Base-by-base conservation (phyloP, 768 basidiomycete genomes). In the Filobasidium floriforme region DNA sequence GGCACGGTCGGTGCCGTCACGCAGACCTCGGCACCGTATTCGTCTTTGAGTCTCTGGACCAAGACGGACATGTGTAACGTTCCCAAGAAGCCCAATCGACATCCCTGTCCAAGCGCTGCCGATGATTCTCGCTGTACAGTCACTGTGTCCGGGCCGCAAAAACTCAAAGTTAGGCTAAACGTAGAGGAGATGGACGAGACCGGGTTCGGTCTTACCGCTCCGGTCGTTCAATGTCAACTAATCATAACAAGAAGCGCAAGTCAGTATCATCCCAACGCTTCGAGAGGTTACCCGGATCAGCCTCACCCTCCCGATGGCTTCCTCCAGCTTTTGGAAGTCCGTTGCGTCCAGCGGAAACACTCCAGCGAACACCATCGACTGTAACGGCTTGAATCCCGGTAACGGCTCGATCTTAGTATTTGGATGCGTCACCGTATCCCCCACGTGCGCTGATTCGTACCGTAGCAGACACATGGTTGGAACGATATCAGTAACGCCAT, bases 331-430 rank as follows among this genome's bases (percentile, higher is more conserved):
- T 14, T 85, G 82, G 73, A 97, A 98, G 74, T 97, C 92, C 63
- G 82, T 88, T 61, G 86, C 88, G 66, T 98, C 91, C 37, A 96
- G 83, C 0, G 96, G 96, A 76, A 91, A 99, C 43, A 98, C 83
- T 24, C 96, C 96, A 6, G 93, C 92, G 75, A 87, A 97, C 19
- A 97, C 94, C 94, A 98, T 99, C 6, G 93, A 87, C 79, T 93
- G 92, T 37, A 89, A 85, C 32, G 89, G 89, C 74, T 89, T 87
- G 82, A 97, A 97, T 0, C 91, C 91, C 24, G 89, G 87, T 81
- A 99, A 85, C 0, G 92, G 86, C 43, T 89, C 85, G 10, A 92
- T 90, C 14, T 81, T 80, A 66, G 85, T 83, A 24, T 89, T 89
- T 11, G 85, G 83, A 15, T 83, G 86, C 78, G 91, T 84, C 61